Base-by-base conservation (phyloP, 2,329 filamentous ascomycete species). In the Aquanectria penicillioides region DNA sequence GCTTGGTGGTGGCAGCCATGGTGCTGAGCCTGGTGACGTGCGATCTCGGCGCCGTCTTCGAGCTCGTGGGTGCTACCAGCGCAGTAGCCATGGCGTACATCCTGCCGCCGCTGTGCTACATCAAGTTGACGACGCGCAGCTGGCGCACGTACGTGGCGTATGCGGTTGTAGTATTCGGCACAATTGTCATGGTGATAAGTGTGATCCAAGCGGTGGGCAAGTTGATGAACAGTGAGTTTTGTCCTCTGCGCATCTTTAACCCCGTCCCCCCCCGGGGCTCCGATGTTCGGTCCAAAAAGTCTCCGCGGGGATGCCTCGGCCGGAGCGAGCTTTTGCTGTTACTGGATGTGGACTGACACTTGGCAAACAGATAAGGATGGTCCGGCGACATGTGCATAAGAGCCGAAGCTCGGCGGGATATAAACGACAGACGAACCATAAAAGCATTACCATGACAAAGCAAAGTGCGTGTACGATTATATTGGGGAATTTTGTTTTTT, bases 81-180 rank as follows among this genome's bases (percentile, higher is more conserved):
- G 95, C 95, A 3, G 95, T 94, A 68, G 93, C 93, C 6, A 84
- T 99, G 75, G 95, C 95, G 0, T 99, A 98, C 74, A 97, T 99
- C 44, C 80, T 99, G 59, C 95, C 95, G 61, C 95, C 95, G 22
- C 80, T 98, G 54, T 99, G 95, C 77, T 99, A 95, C 75, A 91
- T 99, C 72, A 97, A 96, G 78, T 81, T 99, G 59, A 94, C 92
- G 66, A 93, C 88, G 57, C 81, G 88, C 66, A 89, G 86, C 70
- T 91, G 89, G 83, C 89, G 85, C 74, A 93, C 90, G 15, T 89
- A 88, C 61, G 84, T 92, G 60, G 89, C 92, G 11, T 86, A 87
- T 22, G 87, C 83, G 41, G 82, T 87, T n/a, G 91, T 94, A 58
- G 86, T 77, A 11, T 97, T 97, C 81, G 94, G 94, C 5, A 81